phyloP scores from a whole-genome alignment of 2,329 filamentous ascomycete genomes.

The Parastagonospora nodorum region DNA sequence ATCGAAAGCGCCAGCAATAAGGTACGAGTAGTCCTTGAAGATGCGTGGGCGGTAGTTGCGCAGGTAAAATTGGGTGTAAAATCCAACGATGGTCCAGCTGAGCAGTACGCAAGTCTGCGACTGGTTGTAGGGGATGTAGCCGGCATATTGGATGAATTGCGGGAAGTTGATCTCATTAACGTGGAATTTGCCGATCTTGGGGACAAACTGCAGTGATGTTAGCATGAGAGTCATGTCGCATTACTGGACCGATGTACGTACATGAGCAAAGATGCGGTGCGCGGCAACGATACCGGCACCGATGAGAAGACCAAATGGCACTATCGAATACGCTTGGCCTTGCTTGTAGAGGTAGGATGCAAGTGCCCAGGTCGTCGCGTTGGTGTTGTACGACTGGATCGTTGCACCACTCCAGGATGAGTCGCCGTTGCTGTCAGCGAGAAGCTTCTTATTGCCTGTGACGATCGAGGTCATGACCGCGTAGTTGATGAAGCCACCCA shows the following conservation, averaged over 20 bases:
- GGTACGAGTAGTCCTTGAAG: constrained; percentile 22
- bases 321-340: constrained; percentile 14
- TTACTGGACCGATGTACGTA: neutral
- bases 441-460: constrained; percentile 10
- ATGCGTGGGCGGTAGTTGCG: constrained; percentile 21
- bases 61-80: constrained; percentile 20
- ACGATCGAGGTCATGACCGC: constrained; percentile 21
- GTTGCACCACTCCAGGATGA: constrained; percentile 16
- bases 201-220: constrained; percentile 10
- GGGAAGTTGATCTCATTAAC: constrained; percentile 19
- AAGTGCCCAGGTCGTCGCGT: constrained; percentile 19
- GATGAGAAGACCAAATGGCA: constrained; percentile 15
- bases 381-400: constrained; percentile 22
- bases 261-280: constrained; percentile 12
- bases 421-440: constrained; percentile 18
- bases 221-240: neutral
- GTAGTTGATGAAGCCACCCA: constrained; percentile 22
- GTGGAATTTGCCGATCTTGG: constrained; percentile 14
- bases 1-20: constrained; percentile 18
- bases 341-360: constrained; percentile 19
- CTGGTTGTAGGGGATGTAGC: constrained; percentile 20
- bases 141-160: constrained; percentile 18
- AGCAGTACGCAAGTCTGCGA: constrained; percentile 16
- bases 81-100: constrained; percentile 18
- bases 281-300: constrained; percentile 13